Base-by-base conservation (phyloP, 169 alveolate species). In the Plasmodium blacklocki region DNA sequence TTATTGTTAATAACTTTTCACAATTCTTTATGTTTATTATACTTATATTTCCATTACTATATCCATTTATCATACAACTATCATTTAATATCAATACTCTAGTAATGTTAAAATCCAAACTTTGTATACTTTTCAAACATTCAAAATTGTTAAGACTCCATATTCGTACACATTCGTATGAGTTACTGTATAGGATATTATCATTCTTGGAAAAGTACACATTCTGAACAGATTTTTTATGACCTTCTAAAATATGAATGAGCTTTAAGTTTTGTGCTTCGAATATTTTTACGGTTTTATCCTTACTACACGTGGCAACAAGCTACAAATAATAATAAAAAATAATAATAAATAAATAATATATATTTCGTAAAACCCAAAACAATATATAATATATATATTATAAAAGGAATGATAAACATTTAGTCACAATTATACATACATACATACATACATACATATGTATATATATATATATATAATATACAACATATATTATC, bases 271-370 rank as follows among this genome's bases (percentile, higher is more conserved):
- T 70, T 21, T 26, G 15, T n/a, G 71, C 54, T 54, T 85, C 92
- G 56, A 85, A 85, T 54, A 85, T 39, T 54, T 85, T 85, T 47
- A 85, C 29, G 12, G 88, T 85, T 56, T 85, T 85, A 58, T 85
- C 92, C 54, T 85, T 85, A 43, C 92, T 85, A 43, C 92, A 85
- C 2, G 92, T 85, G 59, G 87, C 92, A 15, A 85, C 56, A 15
- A 85, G 29, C 91, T 85, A 18, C 5, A 63, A 63, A 19, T 15
- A 62, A 62, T 29, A 29, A 50, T 50, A 8, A 26, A 26, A 26
- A 26, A 52, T 52, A 14, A 15, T 52, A 19, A 62, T 23, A 18
- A 8, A 7, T 12, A n/a, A 21, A 8, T 19, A 8, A 62, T 39
- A 39, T 39, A 39, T 32, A 32, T 3, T 32, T 32, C 8, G 45